These are phyloP conservation scores for Plantago elongata DNA, from an alignment of 257 asterid species.

Conservation along the genomic window DNA sequence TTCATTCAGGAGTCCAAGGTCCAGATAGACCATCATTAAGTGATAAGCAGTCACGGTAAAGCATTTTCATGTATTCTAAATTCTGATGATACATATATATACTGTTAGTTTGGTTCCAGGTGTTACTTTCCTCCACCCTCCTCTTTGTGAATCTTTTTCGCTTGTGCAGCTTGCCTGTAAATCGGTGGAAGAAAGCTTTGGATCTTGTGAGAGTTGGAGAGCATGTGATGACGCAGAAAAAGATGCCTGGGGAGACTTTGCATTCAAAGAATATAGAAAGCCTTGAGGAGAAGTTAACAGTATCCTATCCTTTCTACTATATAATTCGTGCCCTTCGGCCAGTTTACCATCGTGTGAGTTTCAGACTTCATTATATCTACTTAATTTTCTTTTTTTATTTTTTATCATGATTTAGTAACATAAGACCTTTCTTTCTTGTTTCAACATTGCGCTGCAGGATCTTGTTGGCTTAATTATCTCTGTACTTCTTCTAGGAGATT, in stretches of 20 bases:
- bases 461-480: slow-evolving; percentile 81
- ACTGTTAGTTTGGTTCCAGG: slow-evolving; percentile 10
- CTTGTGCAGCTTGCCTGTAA: slow-evolving; percentile 52
- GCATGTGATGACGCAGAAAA: slow-evolving; percentile 47
- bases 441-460: slow-evolving; percentile 51
- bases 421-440: slow-evolving; percentile 12
- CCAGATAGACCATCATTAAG: slow-evolving; percentile 31
- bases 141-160: neutral
- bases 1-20: slow-evolving; percentile 39
- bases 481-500: slow-evolving; percentile 75
- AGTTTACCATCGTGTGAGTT: slow-evolving; percentile 74
- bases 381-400: slow-evolving; percentile 5
- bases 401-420: slow-evolving; percentile 3
- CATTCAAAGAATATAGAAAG: slow-evolving; percentile 40
- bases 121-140: slow-evolving; percentile 17
- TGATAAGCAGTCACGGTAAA: slow-evolving; percentile 54
- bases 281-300: slow-evolving; percentile 49
- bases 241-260: slow-evolving; percentile 51
- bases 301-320: slow-evolving; percentile 46
- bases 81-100: slow-evolving; percentile 13
- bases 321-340: slow-evolving; percentile 64
- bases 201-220: slow-evolving; percentile 74
- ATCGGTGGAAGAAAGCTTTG: slow-evolving; percentile 75
- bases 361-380: slow-evolving; percentile 1
- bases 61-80: slow-evolving; percentile 19